Conservation (phyloP, 495 filamentous ascomycete species). For the Penicillium cataractarum region DNA sequence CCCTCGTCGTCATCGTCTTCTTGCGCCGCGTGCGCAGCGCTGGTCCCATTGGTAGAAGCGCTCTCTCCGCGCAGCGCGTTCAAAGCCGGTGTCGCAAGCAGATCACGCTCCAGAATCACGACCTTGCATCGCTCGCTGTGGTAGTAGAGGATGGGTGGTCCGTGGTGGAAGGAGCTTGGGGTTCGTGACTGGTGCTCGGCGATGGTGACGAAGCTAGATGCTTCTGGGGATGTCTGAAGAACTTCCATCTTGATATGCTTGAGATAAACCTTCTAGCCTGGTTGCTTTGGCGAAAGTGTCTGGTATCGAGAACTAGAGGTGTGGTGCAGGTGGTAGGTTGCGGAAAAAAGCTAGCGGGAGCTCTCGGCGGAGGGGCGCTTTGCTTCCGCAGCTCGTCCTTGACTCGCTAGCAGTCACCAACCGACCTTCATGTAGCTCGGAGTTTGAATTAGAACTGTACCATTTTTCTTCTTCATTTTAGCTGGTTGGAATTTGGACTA, state of each 20-base stretch:
- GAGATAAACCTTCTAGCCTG: not conserved
- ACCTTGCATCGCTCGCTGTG: constrained; percentile 66
- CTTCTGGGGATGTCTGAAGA: constrained; percentile 51
- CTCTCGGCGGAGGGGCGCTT: constrained; percentile 15
- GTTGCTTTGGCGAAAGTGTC: not conserved
- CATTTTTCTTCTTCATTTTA: no score
- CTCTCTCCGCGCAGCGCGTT: constrained; percentile 33
- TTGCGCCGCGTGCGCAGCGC: constrained; percentile 10
- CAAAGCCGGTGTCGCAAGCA: constrained; percentile 36
- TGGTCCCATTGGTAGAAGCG: constrained; percentile 23
- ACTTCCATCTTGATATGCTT: constrained; percentile 45
- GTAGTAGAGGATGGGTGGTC: constrained; percentile 79
- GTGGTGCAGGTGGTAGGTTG: not conserved
- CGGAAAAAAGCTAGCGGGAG: constrained; percentile 18
- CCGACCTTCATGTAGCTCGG: no score
- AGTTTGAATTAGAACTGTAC: no score
- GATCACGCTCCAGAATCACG: constrained; percentile 47
- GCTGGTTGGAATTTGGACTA: no score
- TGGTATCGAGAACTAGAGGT: not conserved
- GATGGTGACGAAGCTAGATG: constrained; percentile 69
- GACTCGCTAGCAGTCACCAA: not conserved
- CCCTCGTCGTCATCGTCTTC: constrained; percentile 38
- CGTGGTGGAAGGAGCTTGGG: constrained; percentile 78
- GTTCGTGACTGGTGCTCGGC: constrained; percentile 82
- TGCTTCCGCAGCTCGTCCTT: constrained; percentile 4